Conservation (phyloP, 2,329 filamentous ascomycete species). For the Thielaviopsis ethacetica region DNA sequence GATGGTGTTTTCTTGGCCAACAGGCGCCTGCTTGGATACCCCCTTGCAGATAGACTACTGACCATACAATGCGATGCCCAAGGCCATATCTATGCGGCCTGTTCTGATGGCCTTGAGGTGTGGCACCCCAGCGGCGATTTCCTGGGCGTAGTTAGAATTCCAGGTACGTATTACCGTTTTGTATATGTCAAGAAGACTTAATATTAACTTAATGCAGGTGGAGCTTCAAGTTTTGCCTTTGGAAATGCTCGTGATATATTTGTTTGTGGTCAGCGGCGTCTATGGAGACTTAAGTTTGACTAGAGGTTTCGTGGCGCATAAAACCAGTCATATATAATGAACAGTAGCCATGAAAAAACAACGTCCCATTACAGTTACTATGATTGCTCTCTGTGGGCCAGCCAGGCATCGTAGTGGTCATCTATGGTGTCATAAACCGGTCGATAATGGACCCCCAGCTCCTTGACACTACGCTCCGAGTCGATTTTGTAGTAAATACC, state of each 20-base stretch:
- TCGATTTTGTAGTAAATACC: slow-evolving; percentile 15
- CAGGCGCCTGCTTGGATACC: slow-evolving; percentile 33
- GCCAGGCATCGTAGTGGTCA: slow-evolving; percentile 1
- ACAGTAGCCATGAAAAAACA: too few species aligned
- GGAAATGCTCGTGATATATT: slow-evolving; percentile 8
- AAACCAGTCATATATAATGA: background rate
- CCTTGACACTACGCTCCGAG: slow-evolving; percentile 14
- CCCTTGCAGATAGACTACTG: slow-evolving; percentile 29
- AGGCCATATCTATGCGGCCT: slow-evolving; percentile 33
- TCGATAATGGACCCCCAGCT: slow-evolving; percentile 14
- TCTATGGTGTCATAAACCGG: slow-evolving; percentile 5
- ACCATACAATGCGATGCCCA: slow-evolving; percentile 29
- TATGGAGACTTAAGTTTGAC: slow-evolving; percentile 9
- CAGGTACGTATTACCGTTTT: slow-evolving; percentile 16
- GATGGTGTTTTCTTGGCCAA: slow-evolving; percentile 27
- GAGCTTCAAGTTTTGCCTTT: slow-evolving; percentile 10
- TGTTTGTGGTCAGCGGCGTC: slow-evolving; percentile 3
- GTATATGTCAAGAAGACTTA: background rate
- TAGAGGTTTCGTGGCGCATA: background rate
- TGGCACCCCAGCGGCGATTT: slow-evolving; percentile 30
- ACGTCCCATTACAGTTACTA: too few species aligned
- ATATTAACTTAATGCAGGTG: slow-evolving; percentile 1
- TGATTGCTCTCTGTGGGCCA: background rate
- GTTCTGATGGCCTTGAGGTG: slow-evolving; percentile 31
- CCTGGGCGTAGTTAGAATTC: slow-evolving; percentile 27